Conservation (phyloP, 306 rosid species). For the Quercus aquifolioides region DNA sequence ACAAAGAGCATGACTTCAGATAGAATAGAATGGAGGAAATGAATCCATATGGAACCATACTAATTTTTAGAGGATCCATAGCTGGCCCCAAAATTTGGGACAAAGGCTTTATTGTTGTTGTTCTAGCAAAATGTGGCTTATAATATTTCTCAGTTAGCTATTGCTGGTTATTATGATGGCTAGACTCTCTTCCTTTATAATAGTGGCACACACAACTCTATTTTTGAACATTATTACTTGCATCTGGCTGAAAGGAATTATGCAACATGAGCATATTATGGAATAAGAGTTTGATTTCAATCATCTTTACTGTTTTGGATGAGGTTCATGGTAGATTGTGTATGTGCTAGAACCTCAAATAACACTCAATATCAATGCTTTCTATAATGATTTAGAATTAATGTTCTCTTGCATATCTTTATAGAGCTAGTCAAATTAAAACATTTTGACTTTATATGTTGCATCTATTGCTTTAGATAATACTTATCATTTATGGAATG, state of each 20-base stretch:
- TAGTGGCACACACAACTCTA: neutral
- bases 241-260: neutral
- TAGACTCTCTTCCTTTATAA: constrained; percentile 1
- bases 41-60: too few relatives aligned
- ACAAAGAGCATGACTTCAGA: too few relatives aligned
- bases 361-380: neutral
- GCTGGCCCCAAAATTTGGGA: too few relatives aligned
- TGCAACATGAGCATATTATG: neutral
- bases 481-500: neutral
- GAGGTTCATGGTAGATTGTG: constrained; percentile 13
- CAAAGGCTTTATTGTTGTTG: too few relatives aligned
- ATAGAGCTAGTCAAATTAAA: neutral
- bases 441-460: neutral
- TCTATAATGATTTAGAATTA: neutral
- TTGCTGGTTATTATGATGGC: neutral
- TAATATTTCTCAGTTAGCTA: neutral
- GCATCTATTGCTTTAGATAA: neutral
- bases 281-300: neutral
- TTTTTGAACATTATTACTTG: constrained; percentile 8
- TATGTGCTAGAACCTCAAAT: neutral
- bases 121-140: neutral
- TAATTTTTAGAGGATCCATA: too few relatives aligned
- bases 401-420: neutral
- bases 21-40: too few relatives aligned
- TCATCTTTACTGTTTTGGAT: neutral